phyloP scores from a whole-genome alignment of 2,329 filamentous ascomycete genomes.

The Colletotrichum sojae region DNA sequence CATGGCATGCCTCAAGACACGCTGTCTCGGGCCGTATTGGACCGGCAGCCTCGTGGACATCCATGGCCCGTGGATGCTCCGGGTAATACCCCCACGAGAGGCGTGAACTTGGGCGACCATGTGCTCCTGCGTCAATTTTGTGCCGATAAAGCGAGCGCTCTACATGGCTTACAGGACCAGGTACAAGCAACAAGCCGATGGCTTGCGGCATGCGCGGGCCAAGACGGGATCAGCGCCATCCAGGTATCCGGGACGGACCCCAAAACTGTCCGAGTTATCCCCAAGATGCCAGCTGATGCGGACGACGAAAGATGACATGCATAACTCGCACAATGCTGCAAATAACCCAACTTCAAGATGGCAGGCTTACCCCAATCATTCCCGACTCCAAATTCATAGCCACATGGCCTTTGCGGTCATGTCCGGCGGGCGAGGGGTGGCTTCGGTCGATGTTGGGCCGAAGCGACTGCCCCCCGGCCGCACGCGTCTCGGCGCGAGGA shows the following conservation, averaged over 20 bases:
- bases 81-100: background rate
- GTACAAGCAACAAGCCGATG: background rate
- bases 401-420: too few species aligned
- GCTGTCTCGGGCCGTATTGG: slow-evolving; percentile 2
- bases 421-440: background rate
- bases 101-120: background rate
- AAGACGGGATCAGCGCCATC: background rate
- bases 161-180: too few species aligned
- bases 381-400: too few species aligned
- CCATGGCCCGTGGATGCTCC: background rate
- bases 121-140: background rate
- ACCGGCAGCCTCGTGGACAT: slow-evolving; percentile 19
- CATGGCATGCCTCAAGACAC: background rate
- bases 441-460: slow-evolving; percentile 22
- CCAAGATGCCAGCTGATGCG: background rate
- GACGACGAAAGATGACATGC: background rate
- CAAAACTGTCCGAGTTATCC: background rate
- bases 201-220: slow-evolving; percentile 6
- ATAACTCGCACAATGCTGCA: background rate
- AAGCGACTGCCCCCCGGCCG: background rate
- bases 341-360: background rate
- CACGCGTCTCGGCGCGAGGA: background rate
- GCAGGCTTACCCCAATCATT: slow-evolving; percentile 5
- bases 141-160: background rate
- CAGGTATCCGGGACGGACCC: slow-evolving; percentile 6